phyloP scores from a whole-genome alignment of 176 grass and related monocot species.

The sorghum (Sorghum bicolor) region Sorghum_bicolor_NCBIv3 NC_012874.2:62000501-62001000 shows the following conservation, averaged over 20 bases:
- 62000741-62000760: not conserved
- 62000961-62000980: not conserved
- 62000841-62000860: not conserved
- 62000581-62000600: not conserved
- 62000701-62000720: constrained; percentile 27
- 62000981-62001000: not conserved
- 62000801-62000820: not conserved
- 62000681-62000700: not conserved
- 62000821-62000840: not conserved
- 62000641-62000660: too few species aligned
- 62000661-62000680: too few species aligned
- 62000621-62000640: too few species aligned
- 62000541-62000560: too few species aligned
- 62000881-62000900: not conserved
- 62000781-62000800: not conserved
- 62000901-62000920: not conserved
- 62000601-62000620: too few species aligned
- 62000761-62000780: not conserved
- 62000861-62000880: not conserved
- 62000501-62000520: too few species aligned
- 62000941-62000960: not conserved
- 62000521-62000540: too few species aligned
- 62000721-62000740: constrained; percentile 34
- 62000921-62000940: not conserved
- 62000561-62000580: too few species aligned